Base-by-base conservation (phyloP, 192 early-diverging fungal species). In the Pilaira anomala region DNA sequence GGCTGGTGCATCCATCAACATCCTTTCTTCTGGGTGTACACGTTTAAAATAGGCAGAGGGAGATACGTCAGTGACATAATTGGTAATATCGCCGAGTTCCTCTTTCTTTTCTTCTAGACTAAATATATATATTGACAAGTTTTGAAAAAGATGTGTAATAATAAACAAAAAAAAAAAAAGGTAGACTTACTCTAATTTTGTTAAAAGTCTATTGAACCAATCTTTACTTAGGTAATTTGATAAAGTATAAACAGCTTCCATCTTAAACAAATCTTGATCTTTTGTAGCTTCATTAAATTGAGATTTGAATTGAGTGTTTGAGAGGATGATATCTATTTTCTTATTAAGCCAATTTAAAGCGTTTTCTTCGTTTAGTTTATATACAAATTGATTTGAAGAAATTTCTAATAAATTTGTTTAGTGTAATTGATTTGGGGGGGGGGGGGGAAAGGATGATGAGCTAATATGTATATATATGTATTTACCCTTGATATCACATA, bases 401-500 rank as follows among this genome's bases (percentile, higher is more conserved):
- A 49, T 33, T 48, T 29, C 42, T 40, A 50, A 4, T 0, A n/a
- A n/a, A n/a, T n/a, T n/a, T n/a, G n/a, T n/a, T n/a, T n/a, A n/a
- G n/a, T n/a, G n/a, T n/a, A n/a, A n/a, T n/a, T n/a, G n/a, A n/a
- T n/a, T n/a, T n/a, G n/a, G n/a, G n/a, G n/a, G n/a, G n/a, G n/a
- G n/a, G n/a, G n/a, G n/a, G n/a, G n/a, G n/a, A n/a, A n/a, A n/a
- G n/a, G n/a, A n/a, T n/a, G n/a, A n/a, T n/a, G n/a, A n/a, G n/a
- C n/a, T n/a, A n/a, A n/a, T n/a, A n/a, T n/a, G n/a, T n/a, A n/a
- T n/a, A n/a, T n/a, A n/a, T n/a, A n/a, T n/a, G n/a, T n/a, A n/a
- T n/a, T n/a, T n/a, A 62, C 60, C 60, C 22, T 62, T 44, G 8
- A 26, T 62, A 36, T 62, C 60, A 19, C 60, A 62, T 21, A 62